A percentile compares a stretch with the other conserved stretches of the same genome.
phyloP scores from a whole-genome alignment of 768 basidiomycete species.

The Boletus huronensis region DNA sequence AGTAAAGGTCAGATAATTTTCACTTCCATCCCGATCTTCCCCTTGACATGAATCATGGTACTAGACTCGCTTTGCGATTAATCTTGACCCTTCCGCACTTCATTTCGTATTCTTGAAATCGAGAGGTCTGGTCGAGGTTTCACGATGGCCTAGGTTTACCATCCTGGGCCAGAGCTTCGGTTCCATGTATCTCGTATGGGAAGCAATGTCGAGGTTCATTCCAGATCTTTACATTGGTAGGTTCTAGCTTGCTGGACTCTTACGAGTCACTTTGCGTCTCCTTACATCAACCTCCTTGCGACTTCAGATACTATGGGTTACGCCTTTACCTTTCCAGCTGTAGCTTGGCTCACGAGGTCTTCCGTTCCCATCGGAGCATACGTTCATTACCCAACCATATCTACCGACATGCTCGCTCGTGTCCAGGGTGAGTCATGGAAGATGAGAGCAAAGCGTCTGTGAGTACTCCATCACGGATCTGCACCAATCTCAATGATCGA shows the following conservation, averaged over 20 bases:
- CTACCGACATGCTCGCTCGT: slow-evolving; percentile 87
- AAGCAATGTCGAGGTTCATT: slow-evolving; percentile 73
- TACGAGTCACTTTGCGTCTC: background rate
- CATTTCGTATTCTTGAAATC: slow-evolving; percentile 80
- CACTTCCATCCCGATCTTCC: background rate
- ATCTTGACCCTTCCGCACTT: slow-evolving; percentile 57
- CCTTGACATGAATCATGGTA: background rate
- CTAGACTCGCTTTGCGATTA: slow-evolving; percentile 79
- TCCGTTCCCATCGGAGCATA: slow-evolving; percentile 82
- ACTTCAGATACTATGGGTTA: slow-evolving; percentile 93
- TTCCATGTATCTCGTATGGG: slow-evolving; percentile 77
- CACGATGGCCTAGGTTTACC: slow-evolving; percentile 86
- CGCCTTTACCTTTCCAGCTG: slow-evolving; percentile 86
- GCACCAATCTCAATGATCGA: background rate
- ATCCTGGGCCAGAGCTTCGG: slow-evolving; percentile 90
- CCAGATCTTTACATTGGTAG: slow-evolving; percentile 91
- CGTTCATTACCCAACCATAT: slow-evolving; percentile 95
- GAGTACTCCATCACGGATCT: slow-evolving; percentile 3
- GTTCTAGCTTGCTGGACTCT: slow-evolving; percentile 14
- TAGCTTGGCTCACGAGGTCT: slow-evolving; percentile 50
- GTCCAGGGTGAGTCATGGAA: slow-evolving; percentile 42
- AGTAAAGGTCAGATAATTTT: slow-evolving; percentile 56
- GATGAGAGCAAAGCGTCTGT: slow-evolving; percentile 25
- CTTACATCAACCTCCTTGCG: slow-evolving; percentile 6
- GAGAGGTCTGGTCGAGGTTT: slow-evolving; percentile 72